Percentiles rank a stretch among this genome's conserved stretches.
These are phyloP conservation scores for Yarrowia bubula DNA, from an alignment of 805 yeast genomes.

Conservation along the genomic window DNA sequence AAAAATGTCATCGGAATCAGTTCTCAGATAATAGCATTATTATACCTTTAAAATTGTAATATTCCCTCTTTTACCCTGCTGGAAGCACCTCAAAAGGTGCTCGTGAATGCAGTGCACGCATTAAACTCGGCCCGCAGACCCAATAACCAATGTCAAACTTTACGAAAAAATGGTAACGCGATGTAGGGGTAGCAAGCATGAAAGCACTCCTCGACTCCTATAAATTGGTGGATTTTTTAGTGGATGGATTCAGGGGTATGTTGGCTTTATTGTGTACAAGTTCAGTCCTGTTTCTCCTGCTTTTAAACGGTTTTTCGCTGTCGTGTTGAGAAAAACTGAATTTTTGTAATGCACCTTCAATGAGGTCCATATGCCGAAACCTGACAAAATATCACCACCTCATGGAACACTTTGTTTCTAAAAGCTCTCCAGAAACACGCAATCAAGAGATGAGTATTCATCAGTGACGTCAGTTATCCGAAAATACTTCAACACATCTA, in stretches of 20 bases:
- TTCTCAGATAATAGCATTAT: no score
- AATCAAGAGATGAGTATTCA: not conserved
- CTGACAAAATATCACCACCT: not conserved
- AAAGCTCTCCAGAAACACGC: no score
- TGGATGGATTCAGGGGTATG: not conserved
- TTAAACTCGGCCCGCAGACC: conserved; percentile 1
- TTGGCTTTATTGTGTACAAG: not conserved
- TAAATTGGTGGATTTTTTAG: not conserved
- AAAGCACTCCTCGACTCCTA: not conserved
- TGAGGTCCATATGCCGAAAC: conserved; percentile 10
- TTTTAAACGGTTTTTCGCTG: not conserved
- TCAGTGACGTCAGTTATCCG: no score
- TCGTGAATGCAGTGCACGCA: not conserved
- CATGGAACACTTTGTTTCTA: no score
- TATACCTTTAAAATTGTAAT: not conserved
- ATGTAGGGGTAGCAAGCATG: conserved; percentile 20
- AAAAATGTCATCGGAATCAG: not conserved
- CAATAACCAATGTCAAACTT: not conserved
- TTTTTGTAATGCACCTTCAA: conserved; percentile 12
- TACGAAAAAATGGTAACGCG: conserved; percentile 2
- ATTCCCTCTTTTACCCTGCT: not conserved
- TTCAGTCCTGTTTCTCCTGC: no score
- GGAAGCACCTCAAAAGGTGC: not conserved
- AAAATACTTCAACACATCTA: no score
- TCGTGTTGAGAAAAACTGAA: not conserved